Conservation (phyloP, 176 grass and related monocot genomes). For the Avena atlantica region DNA sequence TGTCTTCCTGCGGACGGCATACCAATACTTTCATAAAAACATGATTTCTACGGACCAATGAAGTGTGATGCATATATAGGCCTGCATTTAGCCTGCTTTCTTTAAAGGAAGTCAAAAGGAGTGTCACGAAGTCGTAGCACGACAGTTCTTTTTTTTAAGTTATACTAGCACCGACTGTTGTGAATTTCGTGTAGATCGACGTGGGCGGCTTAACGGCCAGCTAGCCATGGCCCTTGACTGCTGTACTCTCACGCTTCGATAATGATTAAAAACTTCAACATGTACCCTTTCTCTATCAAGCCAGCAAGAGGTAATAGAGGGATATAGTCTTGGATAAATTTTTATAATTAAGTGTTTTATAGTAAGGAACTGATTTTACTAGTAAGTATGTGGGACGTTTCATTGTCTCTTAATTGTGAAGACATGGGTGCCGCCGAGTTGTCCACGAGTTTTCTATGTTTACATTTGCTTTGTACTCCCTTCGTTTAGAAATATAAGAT, state of each 20-base stretch:
- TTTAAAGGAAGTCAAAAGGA: slow-evolving; percentile 30
- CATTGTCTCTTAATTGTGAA: too few relatives aligned
- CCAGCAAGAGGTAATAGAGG: not conserved
- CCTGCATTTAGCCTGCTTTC: slow-evolving; percentile 12
- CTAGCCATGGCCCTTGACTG: not conserved
- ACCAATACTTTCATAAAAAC: not conserved
- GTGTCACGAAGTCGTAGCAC: slow-evolving; percentile 2
- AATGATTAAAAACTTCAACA: too few relatives aligned
- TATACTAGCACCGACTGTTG: not conserved
- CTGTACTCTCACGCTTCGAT: not conserved
- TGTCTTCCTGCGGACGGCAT: not conserved
- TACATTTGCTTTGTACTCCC: too few relatives aligned
- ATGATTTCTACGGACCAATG: not conserved
- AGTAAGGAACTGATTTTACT: too few relatives aligned
- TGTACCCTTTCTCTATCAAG: not conserved
- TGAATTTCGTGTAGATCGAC: slow-evolving; percentile 34
- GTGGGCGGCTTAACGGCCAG: slow-evolving; percentile 34
- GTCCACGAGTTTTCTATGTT: too few relatives aligned
- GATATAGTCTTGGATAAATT: not conserved
- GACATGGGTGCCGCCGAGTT: too few relatives aligned
- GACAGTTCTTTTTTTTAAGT: too few relatives aligned
- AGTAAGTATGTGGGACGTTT: too few relatives aligned
- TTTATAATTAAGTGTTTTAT: too few relatives aligned
- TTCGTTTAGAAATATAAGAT: too few relatives aligned
- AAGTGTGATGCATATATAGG: not conserved